A percentile compares a stretch with the other conserved stretches of the same genome.
Conservation (phyloP, 1,284 basidiomycete species). For the Lignosus rhinocerotis region DNA sequence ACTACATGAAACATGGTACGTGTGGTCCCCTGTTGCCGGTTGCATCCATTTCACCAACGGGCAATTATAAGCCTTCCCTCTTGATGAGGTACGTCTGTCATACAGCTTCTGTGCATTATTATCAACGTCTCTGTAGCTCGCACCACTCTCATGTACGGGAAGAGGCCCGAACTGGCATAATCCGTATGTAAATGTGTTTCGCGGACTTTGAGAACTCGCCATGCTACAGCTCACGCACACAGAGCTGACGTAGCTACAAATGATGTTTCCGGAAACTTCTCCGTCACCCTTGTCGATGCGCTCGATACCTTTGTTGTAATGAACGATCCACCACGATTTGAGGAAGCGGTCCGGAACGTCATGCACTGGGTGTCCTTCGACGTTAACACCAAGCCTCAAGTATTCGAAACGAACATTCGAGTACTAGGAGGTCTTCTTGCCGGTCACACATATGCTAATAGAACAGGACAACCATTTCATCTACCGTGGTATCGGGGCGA, state of each 20-base stretch:
- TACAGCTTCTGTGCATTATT: neutral
- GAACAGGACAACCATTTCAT: conserved; percentile 64
- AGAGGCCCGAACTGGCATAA: conserved; percentile 80
- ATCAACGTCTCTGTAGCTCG: conserved; percentile 52
- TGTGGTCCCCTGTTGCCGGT: conserved; percentile 3
- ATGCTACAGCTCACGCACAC: neutral
- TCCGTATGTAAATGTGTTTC: conserved; percentile 52
- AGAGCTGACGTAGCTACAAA: conserved; percentile 75
- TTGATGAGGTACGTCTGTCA: conserved; percentile 62
- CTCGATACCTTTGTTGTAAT: conserved; percentile 82
- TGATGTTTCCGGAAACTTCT: conserved; percentile 87
- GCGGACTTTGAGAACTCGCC: neutral
- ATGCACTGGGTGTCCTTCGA: conserved; percentile 83
- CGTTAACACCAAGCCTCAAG: conserved; percentile 88
- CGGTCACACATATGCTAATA: conserved; percentile 78
- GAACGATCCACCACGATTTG: conserved; percentile 72
- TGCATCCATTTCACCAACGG: neutral
- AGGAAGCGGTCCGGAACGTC: conserved; percentile 71
- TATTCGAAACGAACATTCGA: conserved; percentile 89
- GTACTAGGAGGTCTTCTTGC: conserved; percentile 88
- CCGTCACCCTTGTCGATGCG: conserved; percentile 79
- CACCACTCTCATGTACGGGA: conserved; percentile 83
- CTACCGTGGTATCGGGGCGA: conserved; percentile 78
- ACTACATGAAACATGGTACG: conserved; percentile 78
- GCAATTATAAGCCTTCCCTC: conserved; percentile 65